These are phyloP conservation scores for Hibiscus mutabilis DNA, from an alignment of 345 rosid species.

Conservation along the genomic window DNA sequence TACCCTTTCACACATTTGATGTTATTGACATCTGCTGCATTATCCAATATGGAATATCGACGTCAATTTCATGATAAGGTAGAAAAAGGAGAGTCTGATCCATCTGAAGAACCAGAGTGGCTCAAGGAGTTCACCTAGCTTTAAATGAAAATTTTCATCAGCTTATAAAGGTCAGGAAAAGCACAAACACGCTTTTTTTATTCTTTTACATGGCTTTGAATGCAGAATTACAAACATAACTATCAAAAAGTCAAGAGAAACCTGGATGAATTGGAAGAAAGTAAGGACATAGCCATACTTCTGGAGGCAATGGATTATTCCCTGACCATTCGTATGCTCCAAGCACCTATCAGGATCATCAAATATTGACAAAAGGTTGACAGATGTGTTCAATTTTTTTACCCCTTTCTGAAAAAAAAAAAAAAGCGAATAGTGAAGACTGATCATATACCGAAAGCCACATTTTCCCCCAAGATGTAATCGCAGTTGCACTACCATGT, in stretches of 20 bases:
- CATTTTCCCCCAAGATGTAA: conserved; percentile 95
- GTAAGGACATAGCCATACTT: conserved; percentile 94
- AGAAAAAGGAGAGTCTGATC: neutral
- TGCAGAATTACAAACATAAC: neutral
- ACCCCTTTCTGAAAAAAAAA: neutral
- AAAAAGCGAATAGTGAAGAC: conserved; percentile 15
- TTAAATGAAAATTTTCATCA: neutral
- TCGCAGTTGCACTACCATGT: conserved; percentile 89
- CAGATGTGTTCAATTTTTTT: neutral
- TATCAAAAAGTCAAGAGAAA: conserved; percentile 9
- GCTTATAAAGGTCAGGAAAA: neutral
- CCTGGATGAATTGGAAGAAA: conserved; percentile 85
- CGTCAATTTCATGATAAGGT: neutral
- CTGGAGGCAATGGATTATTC: conserved; percentile 93
- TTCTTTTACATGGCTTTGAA: neutral
- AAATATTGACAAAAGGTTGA: conserved; percentile 10
- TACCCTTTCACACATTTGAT: too few relatives aligned
- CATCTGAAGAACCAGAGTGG: neutral
- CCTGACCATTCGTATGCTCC: conserved; percentile 96
- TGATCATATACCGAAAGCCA: conserved; percentile 84
- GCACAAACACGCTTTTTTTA: neutral
- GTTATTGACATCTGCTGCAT: too few relatives aligned
- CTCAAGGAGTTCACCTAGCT: neutral
- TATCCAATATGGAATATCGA: neutral
- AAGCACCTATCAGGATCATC: conserved; percentile 50